These are phyloP conservation scores for Zea luxurians DNA, from an alignment of 176 grass and related monocot genomes.

Conservation along the genomic window DNA sequence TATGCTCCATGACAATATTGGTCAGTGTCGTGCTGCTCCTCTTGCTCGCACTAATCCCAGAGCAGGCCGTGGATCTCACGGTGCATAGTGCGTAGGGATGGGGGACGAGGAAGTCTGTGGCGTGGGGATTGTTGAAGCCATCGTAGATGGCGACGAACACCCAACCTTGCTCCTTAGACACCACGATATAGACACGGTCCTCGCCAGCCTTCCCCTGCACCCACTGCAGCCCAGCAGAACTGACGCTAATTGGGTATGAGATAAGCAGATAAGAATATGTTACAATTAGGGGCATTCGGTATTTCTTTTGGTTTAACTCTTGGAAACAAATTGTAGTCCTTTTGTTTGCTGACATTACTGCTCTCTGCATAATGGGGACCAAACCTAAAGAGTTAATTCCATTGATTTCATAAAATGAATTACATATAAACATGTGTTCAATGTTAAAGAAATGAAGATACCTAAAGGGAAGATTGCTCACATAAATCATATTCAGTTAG, in stretches of 20 bases:
- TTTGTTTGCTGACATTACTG: slow-evolving; percentile 69
- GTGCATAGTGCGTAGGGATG: slow-evolving; percentile 87
- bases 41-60: slow-evolving; percentile 40
- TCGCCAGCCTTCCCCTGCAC: slow-evolving; percentile 93
- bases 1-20: too few relatives aligned
- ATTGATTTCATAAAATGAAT: slow-evolving; percentile 50
- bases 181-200: slow-evolving; percentile 84
- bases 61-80: slow-evolving; percentile 72
- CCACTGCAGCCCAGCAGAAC: slow-evolving; percentile 58
- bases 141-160: slow-evolving; percentile 98
- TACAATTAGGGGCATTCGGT: slow-evolving; percentile 71
- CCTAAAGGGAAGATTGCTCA: neutral
- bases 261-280: neutral
- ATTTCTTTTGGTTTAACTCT: slow-evolving; percentile 86
- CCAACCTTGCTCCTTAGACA: slow-evolving; percentile 84
- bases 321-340: slow-evolving; percentile 79
- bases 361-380: slow-evolving; percentile 52
- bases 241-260: neutral
- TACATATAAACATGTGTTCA: neutral
- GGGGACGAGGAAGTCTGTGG: slow-evolving; percentile 87
- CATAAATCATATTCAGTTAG: neutral
- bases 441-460: neutral
- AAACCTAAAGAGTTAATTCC: neutral
- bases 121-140: slow-evolving; percentile 96
- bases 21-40: neutral